Percentiles rank a stretch among this genome's conserved stretches.
These are phyloP conservation scores for Aspergillus diversus DNA, from an alignment of 495 filamentous ascomycete species.

Conservation along the genomic window DNA sequence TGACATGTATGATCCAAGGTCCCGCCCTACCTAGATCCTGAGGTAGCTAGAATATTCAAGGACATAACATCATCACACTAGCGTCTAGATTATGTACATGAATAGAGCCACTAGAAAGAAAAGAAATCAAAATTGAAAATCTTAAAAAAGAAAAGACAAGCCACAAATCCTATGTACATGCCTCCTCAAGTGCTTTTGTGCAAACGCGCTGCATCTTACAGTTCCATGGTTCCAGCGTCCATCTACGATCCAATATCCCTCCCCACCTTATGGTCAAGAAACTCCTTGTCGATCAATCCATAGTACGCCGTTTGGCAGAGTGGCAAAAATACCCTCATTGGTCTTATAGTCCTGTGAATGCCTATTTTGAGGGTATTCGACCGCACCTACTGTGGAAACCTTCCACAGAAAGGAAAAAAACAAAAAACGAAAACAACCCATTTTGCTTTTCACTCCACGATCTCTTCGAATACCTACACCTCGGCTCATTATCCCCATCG, in stretches of 20 bases:
- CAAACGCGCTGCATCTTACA: conserved; percentile 16
- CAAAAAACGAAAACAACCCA: not conserved
- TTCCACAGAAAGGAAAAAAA: not conserved
- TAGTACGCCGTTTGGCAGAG: not conserved
- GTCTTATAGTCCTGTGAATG: not conserved
- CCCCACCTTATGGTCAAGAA: not conserved
- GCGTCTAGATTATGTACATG: not conserved
- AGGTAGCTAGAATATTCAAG: conserved; percentile 1
- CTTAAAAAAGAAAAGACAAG: conserved; percentile 3
- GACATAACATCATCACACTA: not conserved
- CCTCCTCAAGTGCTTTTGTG: not conserved
- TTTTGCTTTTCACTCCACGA: not conserved
- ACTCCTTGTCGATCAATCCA: conserved; percentile 10
- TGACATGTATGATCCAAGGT: conserved; percentile 1
- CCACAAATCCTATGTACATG: not conserved
- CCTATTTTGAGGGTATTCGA: not conserved
- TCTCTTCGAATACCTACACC: not conserved
- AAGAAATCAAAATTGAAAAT: not conserved
- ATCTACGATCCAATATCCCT: not conserved
- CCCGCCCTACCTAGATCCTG: not conserved
- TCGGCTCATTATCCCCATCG: not conserved
- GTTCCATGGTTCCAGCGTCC: conserved; percentile 2
- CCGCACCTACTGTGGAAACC: not conserved
- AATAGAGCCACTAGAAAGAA: not conserved
- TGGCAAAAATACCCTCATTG: not conserved